Percentiles rank a stretch among this genome's conserved stretches.
Evolutionary conservation across 2,329 filamentous ascomycete species (phyloP).

Genomic region (Phialocephala subalpina): DNA sequence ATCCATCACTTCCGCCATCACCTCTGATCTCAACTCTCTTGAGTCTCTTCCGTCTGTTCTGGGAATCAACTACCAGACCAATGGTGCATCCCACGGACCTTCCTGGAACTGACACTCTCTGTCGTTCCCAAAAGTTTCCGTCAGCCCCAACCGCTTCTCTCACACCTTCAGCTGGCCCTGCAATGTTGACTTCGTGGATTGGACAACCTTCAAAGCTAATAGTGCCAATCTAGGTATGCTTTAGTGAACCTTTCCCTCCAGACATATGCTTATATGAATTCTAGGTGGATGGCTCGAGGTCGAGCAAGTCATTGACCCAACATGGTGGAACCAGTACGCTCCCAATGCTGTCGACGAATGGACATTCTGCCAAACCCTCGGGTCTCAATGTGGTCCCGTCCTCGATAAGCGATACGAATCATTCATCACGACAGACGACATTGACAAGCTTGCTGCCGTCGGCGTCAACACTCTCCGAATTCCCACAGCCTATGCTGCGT

Average conservation of each 20-base stretch:
- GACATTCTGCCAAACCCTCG: constrained; percentile 44
- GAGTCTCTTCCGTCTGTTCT: too few species aligned
- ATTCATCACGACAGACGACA: constrained; percentile 42
- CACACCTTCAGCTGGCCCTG: background rate
- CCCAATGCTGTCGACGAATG: constrained; percentile 44
- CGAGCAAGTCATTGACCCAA: constrained; percentile 41
- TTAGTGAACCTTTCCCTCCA: too few species aligned
- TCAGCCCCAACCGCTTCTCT: too few species aligned
- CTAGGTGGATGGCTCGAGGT: constrained; percentile 45
- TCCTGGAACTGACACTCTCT: too few species aligned
- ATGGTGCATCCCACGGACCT: too few species aligned
- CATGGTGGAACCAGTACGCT: constrained; percentile 47
- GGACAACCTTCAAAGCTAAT: constrained; percentile 33
- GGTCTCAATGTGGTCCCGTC: constrained; percentile 41
- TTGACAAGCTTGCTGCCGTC: constrained; percentile 45
- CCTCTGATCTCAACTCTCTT: too few species aligned
- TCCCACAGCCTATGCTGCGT: constrained; percentile 48
- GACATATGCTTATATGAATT: too few species aligned
- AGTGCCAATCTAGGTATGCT: constrained; percentile 37
- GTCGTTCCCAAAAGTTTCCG: too few species aligned
- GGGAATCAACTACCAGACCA: too few species aligned
- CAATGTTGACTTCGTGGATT: constrained; percentile 16
- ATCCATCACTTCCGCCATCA: too few species aligned
- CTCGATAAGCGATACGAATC: constrained; percentile 43
- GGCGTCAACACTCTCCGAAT: constrained; percentile 47